phyloP scores from a whole-genome alignment of 495 filamentous ascomycete genomes.

The Pseudevernia furfuracea region DNA sequence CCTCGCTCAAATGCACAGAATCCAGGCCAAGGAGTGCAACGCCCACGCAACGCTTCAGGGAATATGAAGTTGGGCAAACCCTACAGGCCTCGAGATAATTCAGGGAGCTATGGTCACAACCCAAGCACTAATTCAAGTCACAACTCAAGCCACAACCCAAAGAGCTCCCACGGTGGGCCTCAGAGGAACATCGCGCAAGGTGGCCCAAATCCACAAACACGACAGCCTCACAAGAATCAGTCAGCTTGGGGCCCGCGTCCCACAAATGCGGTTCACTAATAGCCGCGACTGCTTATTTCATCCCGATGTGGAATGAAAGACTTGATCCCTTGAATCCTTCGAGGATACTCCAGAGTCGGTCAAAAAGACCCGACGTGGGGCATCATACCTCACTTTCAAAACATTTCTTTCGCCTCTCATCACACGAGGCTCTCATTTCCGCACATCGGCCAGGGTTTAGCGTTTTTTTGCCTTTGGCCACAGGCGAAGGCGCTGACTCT shows the following conservation, averaged over 20 bases:
- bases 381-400: conserved; percentile 3
- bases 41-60: conserved; percentile 14
- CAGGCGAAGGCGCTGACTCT: conserved; percentile 11
- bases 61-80: conserved; percentile 17
- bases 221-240: conserved; percentile 12
- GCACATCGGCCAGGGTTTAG: conserved; percentile 11
- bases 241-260: conserved; percentile 15
- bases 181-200: conserved; percentile 9
- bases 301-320: neutral
- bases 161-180: conserved; percentile 10
- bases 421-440: conserved; percentile 11
- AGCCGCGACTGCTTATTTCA: neutral
- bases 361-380: conserved; percentile 2
- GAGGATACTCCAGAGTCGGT: neutral
- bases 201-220: conserved; percentile 5
- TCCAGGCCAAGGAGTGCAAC: neutral
- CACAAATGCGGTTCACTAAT: conserved; percentile 14
- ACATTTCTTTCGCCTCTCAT: conserved; percentile 4
- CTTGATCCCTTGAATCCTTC: neutral
- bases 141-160: conserved; percentile 1
- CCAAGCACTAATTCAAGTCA: neutral
- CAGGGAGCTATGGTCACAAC: conserved; percentile 15
- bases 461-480: conserved; percentile 15
- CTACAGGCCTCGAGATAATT: conserved; percentile 21
- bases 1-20: conserved; percentile 27